Conservation (phyloP, 2,329 filamentous ascomycete genomes). For the Penicillium sp. region DNA sequence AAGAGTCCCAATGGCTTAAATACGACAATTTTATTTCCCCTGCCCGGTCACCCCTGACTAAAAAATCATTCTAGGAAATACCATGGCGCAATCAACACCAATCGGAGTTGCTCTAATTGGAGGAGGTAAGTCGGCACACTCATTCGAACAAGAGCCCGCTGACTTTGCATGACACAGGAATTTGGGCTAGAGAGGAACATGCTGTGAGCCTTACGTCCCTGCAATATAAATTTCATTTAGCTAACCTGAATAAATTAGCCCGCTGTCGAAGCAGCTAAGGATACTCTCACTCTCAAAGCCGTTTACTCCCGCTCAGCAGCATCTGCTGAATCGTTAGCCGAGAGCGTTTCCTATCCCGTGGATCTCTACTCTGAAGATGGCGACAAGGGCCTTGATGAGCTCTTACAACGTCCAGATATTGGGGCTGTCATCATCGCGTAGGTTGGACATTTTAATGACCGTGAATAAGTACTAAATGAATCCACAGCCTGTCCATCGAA, state of each 20-base stretch:
- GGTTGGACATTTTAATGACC: background rate
- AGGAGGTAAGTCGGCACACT: background rate
- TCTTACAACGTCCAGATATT: slow-evolving; percentile 56
- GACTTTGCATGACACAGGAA: background rate
- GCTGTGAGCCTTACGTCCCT: background rate
- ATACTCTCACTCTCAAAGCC: slow-evolving; percentile 24
- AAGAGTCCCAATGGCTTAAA: background rate
- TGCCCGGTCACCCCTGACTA: background rate
- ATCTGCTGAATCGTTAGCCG: slow-evolving; percentile 53
- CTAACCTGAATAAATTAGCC: background rate
- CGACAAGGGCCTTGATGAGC: slow-evolving; percentile 51
- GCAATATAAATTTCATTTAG: background rate
- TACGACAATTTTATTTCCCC: background rate
- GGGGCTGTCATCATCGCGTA: slow-evolving; percentile 39
- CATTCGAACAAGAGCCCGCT: background rate
- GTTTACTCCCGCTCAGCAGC: slow-evolving; percentile 64
- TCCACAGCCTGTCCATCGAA: slow-evolving; percentile 56
- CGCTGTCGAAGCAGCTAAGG: background rate
- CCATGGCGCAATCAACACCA: background rate
- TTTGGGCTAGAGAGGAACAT: background rate
- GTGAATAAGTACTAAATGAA: background rate
- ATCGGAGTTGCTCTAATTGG: background rate
- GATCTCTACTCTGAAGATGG: slow-evolving; percentile 59
- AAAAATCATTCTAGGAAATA: background rate
- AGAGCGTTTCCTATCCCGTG: slow-evolving; percentile 33